Evolutionary conservation across 2,329 filamentous ascomycete species (phyloP).

Genomic region (Alternaria arbusti): DNA sequence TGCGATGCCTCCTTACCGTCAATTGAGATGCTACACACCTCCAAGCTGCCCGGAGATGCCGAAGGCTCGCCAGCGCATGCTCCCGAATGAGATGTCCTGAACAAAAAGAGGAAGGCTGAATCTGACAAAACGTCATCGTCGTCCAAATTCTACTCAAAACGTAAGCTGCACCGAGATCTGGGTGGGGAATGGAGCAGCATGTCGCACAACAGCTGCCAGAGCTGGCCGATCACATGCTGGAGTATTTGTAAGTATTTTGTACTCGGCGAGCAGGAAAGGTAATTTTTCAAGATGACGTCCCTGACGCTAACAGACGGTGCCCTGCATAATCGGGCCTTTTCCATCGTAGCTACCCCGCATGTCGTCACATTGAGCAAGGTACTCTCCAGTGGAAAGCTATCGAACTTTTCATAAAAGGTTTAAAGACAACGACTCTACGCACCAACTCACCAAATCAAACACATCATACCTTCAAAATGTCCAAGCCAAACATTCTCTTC

Average conservation of each 20-base stretch:
- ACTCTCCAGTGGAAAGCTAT: background rate
- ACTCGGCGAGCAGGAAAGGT: background rate
- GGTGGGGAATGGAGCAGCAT: background rate
- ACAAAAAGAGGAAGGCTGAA: background rate
- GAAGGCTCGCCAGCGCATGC: background rate
- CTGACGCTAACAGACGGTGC: background rate
- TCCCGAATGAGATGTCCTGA: background rate
- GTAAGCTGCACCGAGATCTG: background rate
- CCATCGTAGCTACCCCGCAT: constrained; percentile 5
- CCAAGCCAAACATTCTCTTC: constrained; percentile 67
- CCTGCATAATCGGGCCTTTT: constrained; percentile 7
- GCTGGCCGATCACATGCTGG: background rate
- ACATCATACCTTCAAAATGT: constrained; percentile 5
- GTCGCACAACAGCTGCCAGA: background rate
- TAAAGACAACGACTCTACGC: background rate
- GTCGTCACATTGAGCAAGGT: constrained; percentile 1
- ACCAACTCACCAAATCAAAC: background rate
- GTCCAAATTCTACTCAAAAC: background rate
- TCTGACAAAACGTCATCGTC: background rate
- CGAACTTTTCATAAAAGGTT: background rate
- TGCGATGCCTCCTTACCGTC: background rate
- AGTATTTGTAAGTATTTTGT: background rate
- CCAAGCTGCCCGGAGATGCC: background rate
- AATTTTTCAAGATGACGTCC: background rate
- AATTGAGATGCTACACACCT: background rate